Evolutionary conservation across 2,329 filamentous ascomycete species (phyloP).

Genomic region (Hypomyces rosellus): DNA sequence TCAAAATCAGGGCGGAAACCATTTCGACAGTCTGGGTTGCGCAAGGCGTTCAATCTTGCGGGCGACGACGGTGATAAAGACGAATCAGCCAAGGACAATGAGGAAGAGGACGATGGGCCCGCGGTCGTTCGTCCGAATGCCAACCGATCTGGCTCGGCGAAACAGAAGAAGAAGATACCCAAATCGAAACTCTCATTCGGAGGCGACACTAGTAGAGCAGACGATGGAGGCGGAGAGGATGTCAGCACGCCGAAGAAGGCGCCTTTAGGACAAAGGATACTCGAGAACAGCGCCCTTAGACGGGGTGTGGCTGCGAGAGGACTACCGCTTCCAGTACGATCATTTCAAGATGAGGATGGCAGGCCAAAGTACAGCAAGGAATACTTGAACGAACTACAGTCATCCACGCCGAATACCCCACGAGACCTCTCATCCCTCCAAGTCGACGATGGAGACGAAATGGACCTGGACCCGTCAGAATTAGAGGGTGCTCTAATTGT

Average conservation of each 20-base stretch:
- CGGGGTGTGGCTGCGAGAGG: conserved; percentile 42
- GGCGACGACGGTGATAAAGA: conserved; percentile 27
- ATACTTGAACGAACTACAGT: conserved; percentile 77
- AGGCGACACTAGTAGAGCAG: conserved; percentile 44
- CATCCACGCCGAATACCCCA: conserved; percentile 78
- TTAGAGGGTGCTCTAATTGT: conserved; percentile 61
- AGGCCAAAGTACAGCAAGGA: conserved; percentile 80
- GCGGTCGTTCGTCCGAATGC: conserved; percentile 44
- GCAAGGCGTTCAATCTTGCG: conserved; percentile 47
- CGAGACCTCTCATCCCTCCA: conserved; percentile 48
- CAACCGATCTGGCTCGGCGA: conserved; percentile 42
- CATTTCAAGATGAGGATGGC: conserved; percentile 54
- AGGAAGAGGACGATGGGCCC: conserved; percentile 40
- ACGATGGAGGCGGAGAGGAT: conserved; percentile 43
- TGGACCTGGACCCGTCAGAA: conserved; percentile 53
- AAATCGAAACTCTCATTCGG: conserved; percentile 70
- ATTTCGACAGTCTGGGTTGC: conserved; percentile 51
- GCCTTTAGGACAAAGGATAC: conserved; percentile 54
- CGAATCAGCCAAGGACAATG: conserved; percentile 23
- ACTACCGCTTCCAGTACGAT: conserved; percentile 47
- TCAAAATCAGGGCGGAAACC: conserved; percentile 45
- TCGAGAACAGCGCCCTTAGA: conserved; percentile 60
- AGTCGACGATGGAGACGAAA: conserved; percentile 42
- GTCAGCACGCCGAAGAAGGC: conserved; percentile 61
- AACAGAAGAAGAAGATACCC: conserved; percentile 58